Evolutionary conservation across 1,284 basidiomycete species (phyloP).

Genomic region (Phlebopus sp.): DNA sequence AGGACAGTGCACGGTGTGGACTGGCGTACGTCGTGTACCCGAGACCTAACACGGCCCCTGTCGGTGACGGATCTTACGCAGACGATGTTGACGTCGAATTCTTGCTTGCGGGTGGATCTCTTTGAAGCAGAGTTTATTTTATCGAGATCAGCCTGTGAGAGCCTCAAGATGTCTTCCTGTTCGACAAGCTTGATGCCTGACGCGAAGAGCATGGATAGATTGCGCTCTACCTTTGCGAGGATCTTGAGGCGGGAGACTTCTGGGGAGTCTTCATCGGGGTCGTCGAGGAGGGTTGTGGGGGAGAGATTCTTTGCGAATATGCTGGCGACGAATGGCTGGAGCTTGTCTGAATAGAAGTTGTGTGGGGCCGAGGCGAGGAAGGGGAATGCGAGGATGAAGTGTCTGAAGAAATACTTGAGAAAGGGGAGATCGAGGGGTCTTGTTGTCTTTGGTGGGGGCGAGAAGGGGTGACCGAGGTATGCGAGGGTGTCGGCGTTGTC

Average conservation of each 20-base stretch:
- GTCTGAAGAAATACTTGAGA: slow-evolving; percentile 83
- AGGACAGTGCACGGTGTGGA: slow-evolving; percentile 9
- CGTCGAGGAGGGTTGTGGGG: slow-evolving; percentile 61
- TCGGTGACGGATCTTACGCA: slow-evolving; percentile 78
- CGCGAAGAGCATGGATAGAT: slow-evolving; percentile 76
- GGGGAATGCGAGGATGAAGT: slow-evolving; percentile 90
- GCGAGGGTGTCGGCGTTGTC: slow-evolving; percentile 74
- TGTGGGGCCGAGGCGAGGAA: slow-evolving; percentile 85
- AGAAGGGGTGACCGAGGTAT: slow-evolving; percentile 84
- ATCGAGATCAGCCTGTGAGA: slow-evolving; percentile 79
- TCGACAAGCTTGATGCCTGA: slow-evolving; percentile 81
- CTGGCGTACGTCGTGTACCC: slow-evolving; percentile 73
- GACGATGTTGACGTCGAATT: slow-evolving; percentile 88
- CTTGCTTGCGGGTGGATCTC: slow-evolving; percentile 48
- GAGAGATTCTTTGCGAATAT: slow-evolving; percentile 77
- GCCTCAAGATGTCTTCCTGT: slow-evolving; percentile 82
- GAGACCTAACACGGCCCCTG: slow-evolving; percentile 80
- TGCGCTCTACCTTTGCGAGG: slow-evolving; percentile 77
- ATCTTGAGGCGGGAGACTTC: slow-evolving; percentile 56
- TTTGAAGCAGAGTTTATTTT: slow-evolving; percentile 67
- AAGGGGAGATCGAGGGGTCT: slow-evolving; percentile 77
- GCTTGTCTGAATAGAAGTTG: slow-evolving; percentile 87
- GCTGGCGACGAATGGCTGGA: slow-evolving; percentile 88
- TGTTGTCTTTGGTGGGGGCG: slow-evolving; percentile 62
- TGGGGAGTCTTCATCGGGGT: slow-evolving; percentile 45